These are phyloP conservation scores for Verbascum thapsus DNA, from an alignment of 257 asterid genomes.

Conservation along the genomic window DNA sequence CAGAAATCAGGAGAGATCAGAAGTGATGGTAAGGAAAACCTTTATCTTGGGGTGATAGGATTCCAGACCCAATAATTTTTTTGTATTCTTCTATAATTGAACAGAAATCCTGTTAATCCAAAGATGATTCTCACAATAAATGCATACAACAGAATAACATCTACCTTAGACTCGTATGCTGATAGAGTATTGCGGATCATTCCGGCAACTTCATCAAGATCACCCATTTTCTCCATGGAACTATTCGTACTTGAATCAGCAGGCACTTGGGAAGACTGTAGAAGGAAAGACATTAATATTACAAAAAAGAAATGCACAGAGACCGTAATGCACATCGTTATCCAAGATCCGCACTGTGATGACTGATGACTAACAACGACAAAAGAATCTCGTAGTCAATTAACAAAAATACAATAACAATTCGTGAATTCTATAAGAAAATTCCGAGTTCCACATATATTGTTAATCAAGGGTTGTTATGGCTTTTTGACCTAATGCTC, in stretches of 20 bases:
- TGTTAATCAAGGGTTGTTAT: too few species aligned
- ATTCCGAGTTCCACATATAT: too few species aligned
- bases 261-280: conserved; percentile 84
- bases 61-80: neutral
- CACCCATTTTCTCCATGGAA: conserved; percentile 62
- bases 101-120: conserved; percentile 10
- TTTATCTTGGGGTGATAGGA: conserved; percentile 13
- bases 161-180: conserved; percentile 86
- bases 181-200: conserved; percentile 81
- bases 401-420: too few species aligned
- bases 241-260: conserved; percentile 63
- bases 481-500: too few species aligned
- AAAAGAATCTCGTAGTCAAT: too few species aligned
- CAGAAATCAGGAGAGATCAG: conserved; percentile 10
- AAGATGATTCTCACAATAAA: conserved; percentile 12
- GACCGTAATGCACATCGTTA: too few species aligned
- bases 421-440: too few species aligned
- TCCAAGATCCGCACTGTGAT: too few species aligned
- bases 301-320: conserved; percentile 25
- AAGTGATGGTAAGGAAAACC: too few species aligned
- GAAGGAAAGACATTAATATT: conserved; percentile 27
- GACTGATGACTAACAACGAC: too few species aligned
- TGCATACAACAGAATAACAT: conserved; percentile 24
- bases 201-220: conserved; percentile 91
- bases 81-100: conserved; percentile 16